Evolutionary conservation across 306 rosid genomes (phyloP), one percentile per base, ranked within the genome.

Genomic region (Astragalus membranaceus): DNA sequence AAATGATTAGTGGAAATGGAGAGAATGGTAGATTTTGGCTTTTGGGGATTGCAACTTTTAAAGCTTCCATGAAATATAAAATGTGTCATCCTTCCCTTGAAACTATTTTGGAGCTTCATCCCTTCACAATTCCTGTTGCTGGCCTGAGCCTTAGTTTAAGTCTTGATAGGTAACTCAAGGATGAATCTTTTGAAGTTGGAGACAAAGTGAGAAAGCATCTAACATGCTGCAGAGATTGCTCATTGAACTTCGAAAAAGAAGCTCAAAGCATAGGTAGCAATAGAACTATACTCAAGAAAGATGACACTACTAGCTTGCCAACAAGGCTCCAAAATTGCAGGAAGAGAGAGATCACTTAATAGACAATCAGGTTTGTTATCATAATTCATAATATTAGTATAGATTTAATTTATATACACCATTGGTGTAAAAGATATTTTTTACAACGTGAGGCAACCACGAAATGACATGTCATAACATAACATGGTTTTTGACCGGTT

Each of bases 301-400:
- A 73, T 4, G 59, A 55, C 60, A 62, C 42, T 72, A 41, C 87
- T 33, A 79, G 32, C 72, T 82, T 88, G 61, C 96, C 92, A 48
- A 60, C 78, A 20, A 88, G 96, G 95, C 96, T 88, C 64, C 86
- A 81, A 85, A 83, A 76, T 70, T 82, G 73, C 47, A 83, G 73
- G 82, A 88, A 64, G 89, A 84, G 51, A 77, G 17, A n/a, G n/a
- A n/a, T n/a, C n/a, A n/a, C n/a, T n/a, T n/a, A n/a, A n/a, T n/a
- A n/a, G n/a, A n/a, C n/a, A 69, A 80, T 78, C 81, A 85, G 90
- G 90, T 74, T 61, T 55, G 54, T 58, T 51, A 20, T 74, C 30
- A n/a, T n/a, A n/a, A n/a, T n/a, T n/a, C n/a, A n/a, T n/a, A n/a
- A n/a, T n/a, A n/a, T n/a, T n/a, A n/a, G n/a, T n/a, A n/a, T n/a